Conservation (phyloP, 345 rosid genomes). For the Gossypium ekmanianum region DNA sequence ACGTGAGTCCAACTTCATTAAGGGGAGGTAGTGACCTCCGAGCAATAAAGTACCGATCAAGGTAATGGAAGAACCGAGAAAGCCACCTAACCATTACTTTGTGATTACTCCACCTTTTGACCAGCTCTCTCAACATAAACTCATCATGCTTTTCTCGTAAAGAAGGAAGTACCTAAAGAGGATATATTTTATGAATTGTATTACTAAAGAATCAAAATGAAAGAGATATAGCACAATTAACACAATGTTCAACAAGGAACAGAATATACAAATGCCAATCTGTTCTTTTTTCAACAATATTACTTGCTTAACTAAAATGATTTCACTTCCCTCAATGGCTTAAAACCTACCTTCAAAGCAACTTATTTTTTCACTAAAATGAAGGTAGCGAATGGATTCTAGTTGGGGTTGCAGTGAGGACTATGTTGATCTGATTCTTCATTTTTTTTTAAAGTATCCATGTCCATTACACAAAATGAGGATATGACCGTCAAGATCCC, state of each 20-base stretch:
- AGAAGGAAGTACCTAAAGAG: slow-evolving; percentile 35
- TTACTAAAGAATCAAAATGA: not conserved
- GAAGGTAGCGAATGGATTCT: not conserved
- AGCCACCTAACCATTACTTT: slow-evolving; percentile 56
- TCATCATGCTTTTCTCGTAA: slow-evolving; percentile 39
- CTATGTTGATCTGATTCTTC: not conserved
- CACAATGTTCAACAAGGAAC: not conserved
- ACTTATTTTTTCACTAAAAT: not conserved
- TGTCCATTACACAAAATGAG: no score
- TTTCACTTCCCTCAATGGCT: not conserved
- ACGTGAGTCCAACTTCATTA: slow-evolving; percentile 36
- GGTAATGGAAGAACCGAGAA: slow-evolving; percentile 47
- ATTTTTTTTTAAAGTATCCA: no score
- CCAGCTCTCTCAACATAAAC: slow-evolving; percentile 48
- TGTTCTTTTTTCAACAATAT: not conserved
- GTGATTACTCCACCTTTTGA: slow-evolving; percentile 47
- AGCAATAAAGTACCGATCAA: slow-evolving; percentile 43
- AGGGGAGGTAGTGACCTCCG: slow-evolving; percentile 38
- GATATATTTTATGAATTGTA: not conserved
- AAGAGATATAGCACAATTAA: slow-evolving; percentile 3
- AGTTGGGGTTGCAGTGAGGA: not conserved
- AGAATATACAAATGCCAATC: not conserved
- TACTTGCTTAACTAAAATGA: not conserved
- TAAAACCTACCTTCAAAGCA: not conserved
- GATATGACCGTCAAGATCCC: no score